Evolutionary conservation across 352 stramenopile species (phyloP).

Genomic region (Phytophthora niederhauseri): DNA sequence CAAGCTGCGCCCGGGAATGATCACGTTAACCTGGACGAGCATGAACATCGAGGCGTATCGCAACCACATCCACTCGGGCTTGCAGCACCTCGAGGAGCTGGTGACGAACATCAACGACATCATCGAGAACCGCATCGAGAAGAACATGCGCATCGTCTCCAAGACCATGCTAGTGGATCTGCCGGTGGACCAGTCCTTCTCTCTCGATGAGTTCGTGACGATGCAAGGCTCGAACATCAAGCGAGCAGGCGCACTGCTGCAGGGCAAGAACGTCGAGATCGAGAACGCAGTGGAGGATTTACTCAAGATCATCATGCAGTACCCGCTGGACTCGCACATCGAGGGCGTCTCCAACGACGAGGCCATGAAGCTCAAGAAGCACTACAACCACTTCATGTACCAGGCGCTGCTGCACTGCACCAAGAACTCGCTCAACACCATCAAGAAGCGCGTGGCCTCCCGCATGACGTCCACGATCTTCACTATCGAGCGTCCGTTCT

Average conservation of each 20-base stretch:
- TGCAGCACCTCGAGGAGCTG: conserved; percentile 97
- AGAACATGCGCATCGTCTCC: conserved; percentile 98
- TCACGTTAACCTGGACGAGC: conserved; percentile 99
- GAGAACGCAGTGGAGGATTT: conserved; percentile 98
- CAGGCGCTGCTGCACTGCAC: conserved; percentile 96
- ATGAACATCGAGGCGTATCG: conserved; percentile 99
- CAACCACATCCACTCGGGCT: conserved; percentile 90
- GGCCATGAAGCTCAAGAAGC: conserved; percentile 96
- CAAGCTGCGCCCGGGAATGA: conserved; percentile 98
- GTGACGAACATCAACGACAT: conserved; percentile 99
- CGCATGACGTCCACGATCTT: conserved; percentile 89
- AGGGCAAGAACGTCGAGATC: conserved; percentile 99
- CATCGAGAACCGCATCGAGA: conserved; percentile 99
- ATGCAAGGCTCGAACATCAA: conserved; percentile 97
- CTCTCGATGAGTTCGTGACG: conserved; percentile 97
- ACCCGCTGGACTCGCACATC: conserved; percentile 96
- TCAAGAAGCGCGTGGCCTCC: conserved; percentile 98
- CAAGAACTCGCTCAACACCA: conserved; percentile 98
- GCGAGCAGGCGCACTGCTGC: conserved; percentile 90
- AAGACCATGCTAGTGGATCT: conserved; percentile 98
- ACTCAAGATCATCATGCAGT: conserved; percentile 96
- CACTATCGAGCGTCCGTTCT: conserved; percentile 96
- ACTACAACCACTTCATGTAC: conserved; percentile 99
- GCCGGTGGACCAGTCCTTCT: conserved; percentile 96
- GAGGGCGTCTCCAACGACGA: conserved; percentile 95